Percentiles rank a stretch among this genome's conserved stretches.
Conservation (phyloP, 257 asterid genomes). For the Gynochthodes officinalis region DNA sequence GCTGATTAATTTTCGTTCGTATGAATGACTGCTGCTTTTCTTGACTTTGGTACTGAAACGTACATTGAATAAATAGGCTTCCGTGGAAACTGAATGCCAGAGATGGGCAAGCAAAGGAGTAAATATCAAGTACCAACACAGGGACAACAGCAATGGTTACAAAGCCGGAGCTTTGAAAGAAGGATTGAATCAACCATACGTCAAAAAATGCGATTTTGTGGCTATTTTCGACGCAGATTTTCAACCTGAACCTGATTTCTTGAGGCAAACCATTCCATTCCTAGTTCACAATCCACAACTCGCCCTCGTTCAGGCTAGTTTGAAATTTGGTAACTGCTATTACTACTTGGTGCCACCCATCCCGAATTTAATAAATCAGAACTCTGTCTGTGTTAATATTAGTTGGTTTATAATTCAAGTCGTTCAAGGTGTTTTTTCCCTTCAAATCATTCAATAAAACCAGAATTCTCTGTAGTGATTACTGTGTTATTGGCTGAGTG, state of each 20-base stretch:
- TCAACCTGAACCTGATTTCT: conserved; percentile 90
- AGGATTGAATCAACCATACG: conserved; percentile 69
- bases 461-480: too few species aligned
- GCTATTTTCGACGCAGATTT: conserved; percentile 93
- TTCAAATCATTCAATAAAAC: too few species aligned
- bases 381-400: too few species aligned
- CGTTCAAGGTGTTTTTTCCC: not conserved
- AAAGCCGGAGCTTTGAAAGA: conserved; percentile 90
- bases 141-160: conserved; percentile 86
- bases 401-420: not conserved
- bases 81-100: conserved; percentile 85
- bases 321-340: conserved; percentile 70
- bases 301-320: conserved; percentile 88
- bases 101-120: conserved; percentile 92
- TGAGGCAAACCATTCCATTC: conserved; percentile 68
- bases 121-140: conserved; percentile 76
- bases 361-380: not conserved
- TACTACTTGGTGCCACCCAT: not conserved
- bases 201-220: conserved; percentile 73
- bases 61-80: conserved; percentile 35
- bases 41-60: not conserved
- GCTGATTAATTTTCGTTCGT: not conserved
- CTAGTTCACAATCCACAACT: conserved; percentile 73
- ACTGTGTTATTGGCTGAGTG: too few species aligned
- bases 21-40: not conserved